phyloP scores from a whole-genome alignment of 2,329 filamentous ascomycete genomes.

The Aspergillus ustus region DNA sequence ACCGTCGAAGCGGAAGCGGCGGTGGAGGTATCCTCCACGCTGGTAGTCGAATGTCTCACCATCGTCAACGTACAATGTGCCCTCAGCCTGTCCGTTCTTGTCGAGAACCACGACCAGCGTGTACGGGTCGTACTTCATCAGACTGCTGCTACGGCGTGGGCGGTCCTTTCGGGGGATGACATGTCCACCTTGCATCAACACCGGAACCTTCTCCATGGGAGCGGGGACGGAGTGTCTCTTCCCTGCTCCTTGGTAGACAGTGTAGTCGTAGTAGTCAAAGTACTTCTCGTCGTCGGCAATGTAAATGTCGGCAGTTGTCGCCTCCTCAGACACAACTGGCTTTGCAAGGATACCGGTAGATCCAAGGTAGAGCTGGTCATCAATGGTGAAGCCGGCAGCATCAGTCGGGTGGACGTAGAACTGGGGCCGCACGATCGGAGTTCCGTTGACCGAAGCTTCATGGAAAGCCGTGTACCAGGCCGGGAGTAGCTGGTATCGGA shows the following conservation, averaged over 20 bases:
- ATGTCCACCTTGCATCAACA: constrained; percentile 92
- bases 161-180: constrained; percentile 89
- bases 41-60: constrained; percentile 91
- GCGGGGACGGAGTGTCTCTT: constrained; percentile 72
- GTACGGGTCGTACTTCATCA: constrained; percentile 96
- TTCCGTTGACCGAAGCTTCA: constrained; percentile 79
- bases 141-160: constrained; percentile 78
- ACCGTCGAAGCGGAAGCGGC: constrained; percentile 70
- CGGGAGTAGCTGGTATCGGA: constrained; percentile 87
- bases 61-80: constrained; percentile 88
- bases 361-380: constrained; percentile 92
- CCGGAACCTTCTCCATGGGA: constrained; percentile 81
- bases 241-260: constrained; percentile 72
- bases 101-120: constrained; percentile 80
- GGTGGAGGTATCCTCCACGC: constrained; percentile 84
- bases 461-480: constrained; percentile 98
- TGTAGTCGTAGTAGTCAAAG: constrained; percentile 94
- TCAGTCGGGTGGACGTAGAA: constrained; percentile 89
- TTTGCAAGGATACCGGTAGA: constrained; percentile 89
- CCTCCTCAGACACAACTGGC: constrained; percentile 80
- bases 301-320: constrained; percentile 76
- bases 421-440: constrained; percentile 87
- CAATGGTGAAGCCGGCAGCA: constrained; percentile 83
- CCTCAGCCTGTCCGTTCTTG: constrained; percentile 72
- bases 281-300: constrained; percentile 88